Evolutionary conservation across 495 filamentous ascomycete species (phyloP).

Genomic region (Tetracladium setigerum): DNA sequence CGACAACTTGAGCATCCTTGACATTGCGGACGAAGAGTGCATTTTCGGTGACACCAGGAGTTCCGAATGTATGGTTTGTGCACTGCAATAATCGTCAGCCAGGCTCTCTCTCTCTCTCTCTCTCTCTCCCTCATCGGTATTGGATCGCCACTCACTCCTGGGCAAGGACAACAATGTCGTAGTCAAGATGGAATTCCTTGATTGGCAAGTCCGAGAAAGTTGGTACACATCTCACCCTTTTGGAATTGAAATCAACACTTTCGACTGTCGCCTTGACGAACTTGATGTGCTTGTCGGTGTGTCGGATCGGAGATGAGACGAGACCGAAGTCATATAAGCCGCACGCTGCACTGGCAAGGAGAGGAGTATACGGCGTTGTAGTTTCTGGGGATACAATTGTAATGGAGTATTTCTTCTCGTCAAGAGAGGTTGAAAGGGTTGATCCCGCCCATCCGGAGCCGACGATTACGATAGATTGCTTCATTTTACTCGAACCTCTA

Average conservation of each 20-base stretch:
- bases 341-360: slow-evolving; percentile 70
- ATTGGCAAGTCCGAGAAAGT: background rate
- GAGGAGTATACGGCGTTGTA: slow-evolving; percentile 74
- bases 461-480: background rate
- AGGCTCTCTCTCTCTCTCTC: too few relatives aligned
- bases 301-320: slow-evolving; percentile 62
- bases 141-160: slow-evolving; percentile 35
- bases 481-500: too few relatives aligned
- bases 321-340: slow-evolving; percentile 82
- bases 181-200: slow-evolving; percentile 49
- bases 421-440: slow-evolving; percentile 1
- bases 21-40: slow-evolving; percentile 81
- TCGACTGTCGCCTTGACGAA: slow-evolving; percentile 70
- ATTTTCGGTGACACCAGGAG: slow-evolving; percentile 69
- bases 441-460: slow-evolving; percentile 11
- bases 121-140: too few relatives aligned
- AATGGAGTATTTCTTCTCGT: slow-evolving; percentile 7
- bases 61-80: slow-evolving; percentile 71
- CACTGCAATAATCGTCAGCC: slow-evolving; percentile 22
- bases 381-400: slow-evolving; percentile 10
- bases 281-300: slow-evolving; percentile 37
- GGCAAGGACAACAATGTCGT: slow-evolving; percentile 72
- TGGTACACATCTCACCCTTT: slow-evolving; percentile 60
- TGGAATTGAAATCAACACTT: slow-evolving; percentile 58
- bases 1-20: slow-evolving; percentile 62